A percentile compares a stretch with the other conserved stretches of the same genome.
Evolutionary conservation across 2,329 filamentous ascomycete genomes (phyloP).

Genomic region (Apiospora koreana): DNA sequence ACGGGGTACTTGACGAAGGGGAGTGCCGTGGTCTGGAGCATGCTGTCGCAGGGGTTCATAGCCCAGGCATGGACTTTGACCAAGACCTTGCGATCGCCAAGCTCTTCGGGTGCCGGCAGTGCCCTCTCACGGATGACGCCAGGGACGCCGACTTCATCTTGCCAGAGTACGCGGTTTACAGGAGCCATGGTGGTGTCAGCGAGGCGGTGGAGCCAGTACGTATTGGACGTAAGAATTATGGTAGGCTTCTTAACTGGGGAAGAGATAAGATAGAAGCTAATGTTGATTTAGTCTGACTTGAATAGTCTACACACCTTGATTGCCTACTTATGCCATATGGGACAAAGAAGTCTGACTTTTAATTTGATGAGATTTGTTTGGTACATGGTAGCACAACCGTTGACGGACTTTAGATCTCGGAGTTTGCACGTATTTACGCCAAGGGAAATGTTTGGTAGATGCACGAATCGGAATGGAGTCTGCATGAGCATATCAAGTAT

Average conservation of each 20-base stretch:
- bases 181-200: not conserved
- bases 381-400: too few species aligned
- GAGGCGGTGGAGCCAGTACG: too few species aligned
- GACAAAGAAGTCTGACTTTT: too few species aligned
- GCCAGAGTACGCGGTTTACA: constrained; percentile 29
- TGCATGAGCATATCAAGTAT: too few species aligned
- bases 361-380: too few species aligned
- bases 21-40: constrained; percentile 24
- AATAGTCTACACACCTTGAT: too few species aligned
- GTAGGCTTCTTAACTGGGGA: not conserved
- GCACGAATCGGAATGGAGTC: too few species aligned
- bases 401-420: not conserved
- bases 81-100: constrained; percentile 26
- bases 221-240: too few species aligned
- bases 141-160: constrained; percentile 21
- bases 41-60: constrained; percentile 33
- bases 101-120: constrained; percentile 27
- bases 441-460: too few species aligned
- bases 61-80: constrained; percentile 32
- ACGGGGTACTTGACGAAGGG: constrained; percentile 26
- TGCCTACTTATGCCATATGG: not conserved
- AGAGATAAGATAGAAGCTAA: too few species aligned
- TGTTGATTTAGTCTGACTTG: too few species aligned
- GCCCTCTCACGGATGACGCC: constrained; percentile 21
- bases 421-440: constrained; percentile 2